Evolutionary conservation across 441 rosid genomes (phyloP), one percentile per base, ranked within the genome.

Genomic region (Populus tomentosa): DNA sequence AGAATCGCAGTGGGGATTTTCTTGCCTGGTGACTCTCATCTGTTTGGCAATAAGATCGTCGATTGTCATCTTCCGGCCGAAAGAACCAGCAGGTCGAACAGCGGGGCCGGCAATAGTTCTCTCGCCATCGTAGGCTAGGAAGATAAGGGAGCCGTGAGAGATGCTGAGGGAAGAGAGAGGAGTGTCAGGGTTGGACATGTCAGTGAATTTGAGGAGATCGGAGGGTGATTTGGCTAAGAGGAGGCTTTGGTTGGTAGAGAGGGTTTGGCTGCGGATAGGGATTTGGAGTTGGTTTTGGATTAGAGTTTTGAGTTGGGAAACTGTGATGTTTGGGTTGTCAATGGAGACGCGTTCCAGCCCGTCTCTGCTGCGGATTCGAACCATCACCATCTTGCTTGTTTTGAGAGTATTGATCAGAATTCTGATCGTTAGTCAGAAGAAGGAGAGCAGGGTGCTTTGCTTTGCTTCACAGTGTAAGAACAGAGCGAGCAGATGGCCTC

Each of bases 31-130:
- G 73, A 96, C 88, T 32, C 97, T 86, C 90, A 93, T 94, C 89
- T 96, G 99, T 40, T 86, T 88, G 18, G 99, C 98, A 77, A 96
- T 94, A 2, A 96, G 83, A 67, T 96, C 99, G 20, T 92, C 99
- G 78, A 96, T 91, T 10, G 98, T 96, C 99, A 96, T 96, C 92
- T 96, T 96, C 70, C 94, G 89, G 26, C 99, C 99, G 72, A 96
- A 96, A 0, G 99, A 92, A 0, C 98, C 97, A 2, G 98, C 92
- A 0, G 99, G 99, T 10, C 66, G 76, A 26, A 94, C 79, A 20
- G 87, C 78, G 5, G 99, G 95, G 46, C 97, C 96, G 30, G 87
- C 82, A 69, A 94, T 86, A 40, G 82, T 84, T 61, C 98, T 88
- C 82, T 94, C 94, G 13, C 97, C 97, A 5, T 94, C 94, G 80